Conservation (phyloP, 176 grass and related monocot genomes). For the Eleusine indica region DNA sequence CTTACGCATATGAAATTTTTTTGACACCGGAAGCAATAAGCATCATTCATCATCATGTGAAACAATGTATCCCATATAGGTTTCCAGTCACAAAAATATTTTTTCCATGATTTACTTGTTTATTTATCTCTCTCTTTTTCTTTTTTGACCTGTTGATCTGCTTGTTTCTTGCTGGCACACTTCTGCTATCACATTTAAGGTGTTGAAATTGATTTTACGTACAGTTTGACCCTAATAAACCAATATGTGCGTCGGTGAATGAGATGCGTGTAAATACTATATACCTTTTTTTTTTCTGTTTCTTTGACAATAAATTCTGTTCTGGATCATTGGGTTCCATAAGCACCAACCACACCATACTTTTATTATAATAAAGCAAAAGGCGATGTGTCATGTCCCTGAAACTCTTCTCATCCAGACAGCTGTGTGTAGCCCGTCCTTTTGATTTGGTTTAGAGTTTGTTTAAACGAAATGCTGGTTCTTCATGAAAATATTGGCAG, state of each 20-base stretch:
- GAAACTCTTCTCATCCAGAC: not conserved
- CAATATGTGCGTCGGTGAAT: not conserved
- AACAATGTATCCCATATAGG: slow-evolving; percentile 21
- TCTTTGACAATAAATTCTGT: not conserved
- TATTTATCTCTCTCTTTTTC: no score
- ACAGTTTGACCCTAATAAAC: not conserved
- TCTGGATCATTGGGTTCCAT: slow-evolving; percentile 1
- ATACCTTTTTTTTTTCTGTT: not conserved
- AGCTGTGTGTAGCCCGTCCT: not conserved
- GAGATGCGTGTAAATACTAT: not conserved
- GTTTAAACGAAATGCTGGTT: slow-evolving; percentile 20
- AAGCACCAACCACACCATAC: not conserved
- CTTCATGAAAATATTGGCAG: slow-evolving; percentile 3
- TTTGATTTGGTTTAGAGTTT: not conserved
- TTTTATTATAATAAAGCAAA: not conserved
- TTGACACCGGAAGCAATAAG: slow-evolving; percentile 36
- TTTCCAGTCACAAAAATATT: not conserved
- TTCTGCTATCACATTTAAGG: not conserved
- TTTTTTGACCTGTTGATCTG: not conserved
- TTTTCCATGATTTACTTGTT: not conserved
- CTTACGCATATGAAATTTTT: slow-evolving; percentile 21
- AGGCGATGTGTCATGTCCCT: not conserved
- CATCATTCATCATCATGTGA: slow-evolving; percentile 22
- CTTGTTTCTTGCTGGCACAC: not conserved
- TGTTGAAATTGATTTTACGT: not conserved